A percentile compares a stretch with the other conserved stretches of the same genome.
phyloP scores from a whole-genome alignment of 352 stramenopile genomes.

The Pythium folliculosum region DNA sequence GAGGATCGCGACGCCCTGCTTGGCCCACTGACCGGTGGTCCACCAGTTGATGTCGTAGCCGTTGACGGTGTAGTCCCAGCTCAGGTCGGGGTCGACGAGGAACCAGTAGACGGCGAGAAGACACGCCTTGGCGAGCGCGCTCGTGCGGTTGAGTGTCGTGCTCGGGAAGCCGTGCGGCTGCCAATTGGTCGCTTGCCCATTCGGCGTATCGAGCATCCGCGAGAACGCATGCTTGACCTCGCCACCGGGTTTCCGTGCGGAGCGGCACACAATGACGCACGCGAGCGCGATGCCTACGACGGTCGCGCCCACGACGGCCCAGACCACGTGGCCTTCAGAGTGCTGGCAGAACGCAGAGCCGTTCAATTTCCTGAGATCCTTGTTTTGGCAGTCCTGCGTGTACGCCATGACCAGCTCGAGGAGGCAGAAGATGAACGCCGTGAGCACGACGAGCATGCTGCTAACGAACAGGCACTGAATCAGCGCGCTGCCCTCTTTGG shows the following conservation, averaged over 20 bases:
- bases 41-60: slow-evolving; percentile 4
- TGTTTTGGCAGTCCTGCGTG: neutral
- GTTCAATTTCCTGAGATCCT: neutral
- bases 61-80: neutral
- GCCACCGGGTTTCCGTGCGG: neutral
- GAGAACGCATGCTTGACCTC: neutral
- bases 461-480: neutral
- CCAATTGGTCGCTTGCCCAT: neutral
- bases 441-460: neutral
- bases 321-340: neutral
- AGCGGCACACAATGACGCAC: neutral
- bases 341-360: neutral
- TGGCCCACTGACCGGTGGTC: slow-evolving; percentile 11
- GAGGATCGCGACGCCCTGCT: slow-evolving; percentile 1
- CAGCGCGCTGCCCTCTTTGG: too few species aligned
- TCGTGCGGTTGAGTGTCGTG: neutral
- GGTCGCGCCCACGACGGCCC: neutral
- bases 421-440: slow-evolving; percentile 4
- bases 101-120: slow-evolving; percentile 8
- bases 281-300: neutral
- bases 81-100: slow-evolving; percentile 3
- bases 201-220: neutral
- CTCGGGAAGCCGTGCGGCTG: neutral
- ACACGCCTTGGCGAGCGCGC: slow-evolving; percentile 6
- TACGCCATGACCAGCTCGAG: slow-evolving; percentile 1